Evolutionary conservation across 208 protist genomes (phyloP).

Genomic region (Zelonia costaricensis): DNA sequence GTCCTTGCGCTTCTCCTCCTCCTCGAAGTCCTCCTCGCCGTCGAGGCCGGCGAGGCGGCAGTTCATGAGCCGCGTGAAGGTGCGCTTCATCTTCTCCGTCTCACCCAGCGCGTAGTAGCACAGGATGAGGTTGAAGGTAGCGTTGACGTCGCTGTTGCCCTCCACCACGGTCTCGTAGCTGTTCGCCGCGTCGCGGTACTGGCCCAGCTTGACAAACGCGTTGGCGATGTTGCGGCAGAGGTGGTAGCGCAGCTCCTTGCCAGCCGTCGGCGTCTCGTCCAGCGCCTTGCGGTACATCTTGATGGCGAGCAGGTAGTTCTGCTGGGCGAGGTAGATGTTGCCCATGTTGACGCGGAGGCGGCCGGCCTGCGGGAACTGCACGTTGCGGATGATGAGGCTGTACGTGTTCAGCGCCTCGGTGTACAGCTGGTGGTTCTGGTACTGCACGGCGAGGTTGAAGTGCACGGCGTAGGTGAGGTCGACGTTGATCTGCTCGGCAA

Average conservation of each 20-base stretch:
- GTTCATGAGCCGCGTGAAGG: slow-evolving; percentile 90
- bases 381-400: slow-evolving; percentile 95
- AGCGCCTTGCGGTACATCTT: slow-evolving; percentile 97
- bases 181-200: slow-evolving; percentile 96
- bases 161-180: slow-evolving; percentile 96
- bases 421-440: slow-evolving; percentile 95
- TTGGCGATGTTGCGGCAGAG: slow-evolving; percentile 97
- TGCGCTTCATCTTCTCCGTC: slow-evolving; percentile 93
- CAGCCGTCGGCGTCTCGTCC: slow-evolving; percentile 92
- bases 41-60: slow-evolving; percentile 64
- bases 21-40: slow-evolving; percentile 85
- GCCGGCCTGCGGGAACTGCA: slow-evolving; percentile 92
- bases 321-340: slow-evolving; percentile 97
- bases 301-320: slow-evolving; percentile 95
- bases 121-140: slow-evolving; percentile 96
- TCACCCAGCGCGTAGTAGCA: slow-evolving; percentile 97
- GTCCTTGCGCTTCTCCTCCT: slow-evolving; percentile 82
- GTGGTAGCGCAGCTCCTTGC: slow-evolving; percentile 93
- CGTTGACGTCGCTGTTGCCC: slow-evolving; percentile 86
- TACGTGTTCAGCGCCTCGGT: slow-evolving; percentile 96
- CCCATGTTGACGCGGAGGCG: slow-evolving; percentile 98
- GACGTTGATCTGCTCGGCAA: slow-evolving; percentile 94
- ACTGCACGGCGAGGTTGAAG: slow-evolving; percentile 97
- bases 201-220: slow-evolving; percentile 96
- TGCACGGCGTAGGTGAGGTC: slow-evolving; percentile 96